Percentiles rank a stretch among this genome's conserved stretches.
Conservation (phyloP, 106 monocot genomes). For the Gastrodia elata region DNA sequence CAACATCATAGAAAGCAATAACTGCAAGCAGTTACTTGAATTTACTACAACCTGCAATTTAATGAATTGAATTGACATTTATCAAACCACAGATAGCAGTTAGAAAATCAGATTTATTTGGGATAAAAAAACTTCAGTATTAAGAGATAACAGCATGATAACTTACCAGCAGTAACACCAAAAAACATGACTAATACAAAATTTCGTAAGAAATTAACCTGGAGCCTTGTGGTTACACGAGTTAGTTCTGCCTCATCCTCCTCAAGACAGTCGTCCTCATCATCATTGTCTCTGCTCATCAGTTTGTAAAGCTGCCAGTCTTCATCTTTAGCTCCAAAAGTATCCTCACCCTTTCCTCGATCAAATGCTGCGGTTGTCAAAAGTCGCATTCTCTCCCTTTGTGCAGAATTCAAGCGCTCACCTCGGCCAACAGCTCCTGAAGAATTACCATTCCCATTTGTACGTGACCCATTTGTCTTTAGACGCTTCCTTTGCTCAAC, state of each 20-base stretch:
- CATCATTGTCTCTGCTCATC: conserved; percentile 93
- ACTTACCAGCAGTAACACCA: background rate
- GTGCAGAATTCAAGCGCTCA: conserved; percentile 83
- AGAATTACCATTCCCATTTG: conserved; percentile 60
- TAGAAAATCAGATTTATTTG: background rate
- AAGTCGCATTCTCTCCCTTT: conserved; percentile 94
- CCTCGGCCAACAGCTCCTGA: conserved; percentile 74
- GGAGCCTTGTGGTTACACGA: conserved; percentile 59
- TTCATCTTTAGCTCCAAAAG: conserved; percentile 89
- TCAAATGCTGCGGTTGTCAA: conserved; percentile 90
- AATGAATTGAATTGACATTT: background rate
- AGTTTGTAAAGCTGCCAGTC: conserved; percentile 96
- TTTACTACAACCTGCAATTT: no score
- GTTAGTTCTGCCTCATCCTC: conserved; percentile 76
- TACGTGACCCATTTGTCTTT: conserved; percentile 48
- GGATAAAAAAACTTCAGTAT: background rate
- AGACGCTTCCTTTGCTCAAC: conserved; percentile 72
- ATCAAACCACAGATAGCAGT: background rate
- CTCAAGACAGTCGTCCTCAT: conserved; percentile 57
- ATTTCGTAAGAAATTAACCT: conserved; percentile 26
- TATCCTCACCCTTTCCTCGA: conserved; percentile 95
- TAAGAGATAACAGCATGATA: background rate
- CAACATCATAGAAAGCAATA: no score
- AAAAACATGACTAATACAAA: background rate
- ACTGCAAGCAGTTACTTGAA: background rate